These are phyloP conservation scores for Lanmaoa rubissima DNA, from an alignment of 768 basidiomycete genomes.

Conservation along the genomic window DNA sequence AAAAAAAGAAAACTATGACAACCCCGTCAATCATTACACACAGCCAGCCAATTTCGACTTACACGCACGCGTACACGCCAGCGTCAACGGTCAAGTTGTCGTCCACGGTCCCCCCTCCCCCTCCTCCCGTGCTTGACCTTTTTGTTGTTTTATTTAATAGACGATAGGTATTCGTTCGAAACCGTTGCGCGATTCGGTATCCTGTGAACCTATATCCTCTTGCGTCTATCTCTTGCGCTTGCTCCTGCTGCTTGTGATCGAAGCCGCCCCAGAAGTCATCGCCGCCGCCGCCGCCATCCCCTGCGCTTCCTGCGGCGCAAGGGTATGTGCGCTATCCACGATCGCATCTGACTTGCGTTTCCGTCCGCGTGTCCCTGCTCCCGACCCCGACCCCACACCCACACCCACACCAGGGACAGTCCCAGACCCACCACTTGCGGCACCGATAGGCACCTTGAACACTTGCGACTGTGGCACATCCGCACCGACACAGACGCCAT, in stretches of 20 bases:
- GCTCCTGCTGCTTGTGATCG: constrained; percentile 17
- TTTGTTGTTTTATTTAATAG: not conserved
- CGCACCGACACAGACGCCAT: not conserved
- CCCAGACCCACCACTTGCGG: not conserved
- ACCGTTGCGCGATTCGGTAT: not conserved
- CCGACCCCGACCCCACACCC: not conserved
- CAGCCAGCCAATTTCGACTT: not conserved
- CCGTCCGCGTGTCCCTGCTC: constrained; percentile 20
- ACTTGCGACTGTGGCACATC: not conserved
- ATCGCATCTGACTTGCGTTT: constrained; percentile 42
- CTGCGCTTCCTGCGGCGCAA: not conserved
- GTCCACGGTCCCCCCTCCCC: not conserved
- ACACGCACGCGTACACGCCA: not conserved
- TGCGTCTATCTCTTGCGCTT: constrained; percentile 31
- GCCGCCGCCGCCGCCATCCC: not conserved
- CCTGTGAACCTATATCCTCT: not conserved
- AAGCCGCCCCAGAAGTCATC: not conserved
- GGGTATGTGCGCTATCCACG: constrained; percentile 10
- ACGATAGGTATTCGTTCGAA: not conserved
- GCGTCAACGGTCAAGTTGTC: not conserved
- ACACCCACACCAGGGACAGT: not conserved
- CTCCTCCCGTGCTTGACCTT: not conserved
- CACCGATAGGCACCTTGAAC: constrained; percentile 8
- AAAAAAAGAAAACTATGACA: no score
- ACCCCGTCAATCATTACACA: not conserved